Base-by-base conservation (phyloP, 192 early-diverging fungal genomes). In the Coemansia asiatica region DNA sequence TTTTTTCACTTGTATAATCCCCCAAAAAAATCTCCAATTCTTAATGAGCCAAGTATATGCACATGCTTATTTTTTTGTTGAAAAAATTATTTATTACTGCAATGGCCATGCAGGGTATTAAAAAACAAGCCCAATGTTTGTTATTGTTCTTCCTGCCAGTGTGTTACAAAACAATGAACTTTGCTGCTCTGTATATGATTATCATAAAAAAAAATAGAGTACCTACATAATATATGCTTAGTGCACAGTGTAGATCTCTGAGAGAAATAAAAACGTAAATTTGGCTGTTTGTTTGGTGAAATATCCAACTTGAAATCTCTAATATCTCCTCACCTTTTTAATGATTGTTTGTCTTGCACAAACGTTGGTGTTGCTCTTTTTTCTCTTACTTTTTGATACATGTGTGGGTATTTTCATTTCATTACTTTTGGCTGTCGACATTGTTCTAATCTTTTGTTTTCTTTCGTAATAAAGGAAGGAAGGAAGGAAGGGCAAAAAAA, bases 71-170 rank as follows among this genome's bases (percentile, higher is more conserved):
- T 53, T 53, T 53, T 10, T 26, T 53, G 12, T 23, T 22, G 23
- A 22, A 53, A 53, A 26, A 53, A 53, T 2, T 22, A 53, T 53
- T 53, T 53, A 53, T 53, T 54, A 54, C 51, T 54, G 51, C 51
- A 54, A 23, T 25, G 25, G 25, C 22, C 51, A 54, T 54, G 51
- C 51, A 54, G 51, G 51, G 25, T 21, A 54, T 9, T 28, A 54
- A 54, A 54, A 27, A 27, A 54, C 51, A 54, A 54, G 51, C 51
- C 25, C 51, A 54, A 54, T 18, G 51, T 54, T 54, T 54, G 26
- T 44, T 44, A 44, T 44, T 44, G 40, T 44, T 12, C 35, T 10
- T 10, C 6, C 50, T n/a, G 21, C 23, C 21, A 23, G 10, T 23
- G 50, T 23, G 50, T 51, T 51, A 51, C n/a, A 23, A 51, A 51